Base-by-base conservation (phyloP, 1,284 basidiomycete species). In the Xerocomus amazonicus region DNA sequence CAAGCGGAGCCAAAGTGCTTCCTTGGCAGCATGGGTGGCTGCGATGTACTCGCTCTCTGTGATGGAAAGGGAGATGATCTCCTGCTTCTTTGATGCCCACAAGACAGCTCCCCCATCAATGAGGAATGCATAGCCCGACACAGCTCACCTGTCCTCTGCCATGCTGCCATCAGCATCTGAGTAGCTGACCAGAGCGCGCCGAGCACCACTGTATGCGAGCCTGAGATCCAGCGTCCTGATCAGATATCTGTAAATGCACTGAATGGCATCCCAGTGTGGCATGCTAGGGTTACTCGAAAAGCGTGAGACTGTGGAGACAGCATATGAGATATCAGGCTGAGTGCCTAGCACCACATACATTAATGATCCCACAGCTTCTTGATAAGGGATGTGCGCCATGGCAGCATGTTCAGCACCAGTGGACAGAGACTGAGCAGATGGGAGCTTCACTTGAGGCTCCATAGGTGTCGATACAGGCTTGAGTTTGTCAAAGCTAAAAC, bases 71-170 rank as follows among this genome's bases (percentile, higher is more conserved):
- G 60, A 59, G 0, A 68, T 53, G n/a, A 52, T 38, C 2, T 50
- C 48, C 9, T 77, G 74, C 6, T 61, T 55, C 48, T 70, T 70
- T 6, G 67, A 56, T 23, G 48, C 51, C 70, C 72, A 76, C 0
- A 57, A 66, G 6, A 75, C 48, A 6, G 70, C 65, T 1, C 63
- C 68, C 0, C 66, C 63, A 39, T 63, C 56, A 1, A 74, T 43
- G 0, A 69, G 32, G 37, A 73, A 71, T 0, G 61, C 54, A 34
- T 69, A 71, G 3, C 72, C 68, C 0, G 62, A 63, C 1, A 69
- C 61, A 0, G 70, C 63, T 4, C 55, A 50, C 1, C 58, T 10
- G 31, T 70, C 52, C 31, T 63, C 54, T 0, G 47, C 37, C 47
- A 54, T 55, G 9, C 44, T 59, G 0, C 59, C 56, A 54, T 67